Base-by-base conservation (phyloP, 768 basidiomycete species). In the Auricularia cornea region DNA sequence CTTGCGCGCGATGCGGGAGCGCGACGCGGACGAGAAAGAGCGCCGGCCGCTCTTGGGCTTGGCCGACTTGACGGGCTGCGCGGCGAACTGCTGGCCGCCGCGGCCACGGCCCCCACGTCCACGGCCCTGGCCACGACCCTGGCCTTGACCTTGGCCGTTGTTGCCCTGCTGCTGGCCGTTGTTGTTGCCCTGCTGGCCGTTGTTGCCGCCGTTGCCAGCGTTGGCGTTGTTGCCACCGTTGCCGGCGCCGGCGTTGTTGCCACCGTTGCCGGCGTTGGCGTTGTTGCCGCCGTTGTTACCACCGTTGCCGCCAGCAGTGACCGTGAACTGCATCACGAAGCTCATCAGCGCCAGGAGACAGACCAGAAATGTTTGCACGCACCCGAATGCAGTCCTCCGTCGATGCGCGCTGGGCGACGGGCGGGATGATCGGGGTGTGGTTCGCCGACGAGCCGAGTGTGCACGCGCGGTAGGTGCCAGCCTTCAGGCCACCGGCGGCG, bases 401-500 rank as follows among this genome's bases (percentile, higher is more conserved):
- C 2, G 54, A 62, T 14, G 67, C 71, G 38, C 68, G 71, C 61
- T 72, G 71, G 3, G 70, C 71, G 48, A 70, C 44, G 16, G 61
- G 41, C 18, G 59, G 64, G n/a, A 67, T 52, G 16, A 60, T 68
- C 3, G 38, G 71, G 54, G 68, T 69, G 56, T 72, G 72, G 65
- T 72, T 73, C 3, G 67, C 40, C 3, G 65, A 64, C 26, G 63
- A 54, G 65, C 67, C 69, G 66, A 72, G 71, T 10, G 28, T 62
- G 56, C 57, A 63, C 28, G 40, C 40, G 38, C 62, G 61, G 66
- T 76, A 76, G 6, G 65, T 64, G 6, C 75, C 75, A 6, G 67
- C 69, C 3, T 68, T 62, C 12, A 77, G 67, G 20, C 76, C 76
- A 18, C 73, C 73, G 2, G 64, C 59, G n/a, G 76, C 72, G 3